These are phyloP conservation scores for Xerocomellus amylosporus DNA, from an alignment of 768 basidiomycete species.

Conservation along the genomic window DNA sequence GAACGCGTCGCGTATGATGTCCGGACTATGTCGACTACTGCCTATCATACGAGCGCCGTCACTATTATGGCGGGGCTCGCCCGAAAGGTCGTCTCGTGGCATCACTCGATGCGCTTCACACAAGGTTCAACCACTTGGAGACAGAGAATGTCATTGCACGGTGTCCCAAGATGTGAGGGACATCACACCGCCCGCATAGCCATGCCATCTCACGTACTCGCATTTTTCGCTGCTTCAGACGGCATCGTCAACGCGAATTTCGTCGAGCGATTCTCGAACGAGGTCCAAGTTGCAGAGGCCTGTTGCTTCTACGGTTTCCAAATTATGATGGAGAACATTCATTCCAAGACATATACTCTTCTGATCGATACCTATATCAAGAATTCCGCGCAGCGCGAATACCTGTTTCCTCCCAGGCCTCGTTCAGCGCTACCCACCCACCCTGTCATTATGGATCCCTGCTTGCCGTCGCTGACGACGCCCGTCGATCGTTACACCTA, in stretches of 20 bases:
- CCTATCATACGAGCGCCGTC: slow-evolving; percentile 86
- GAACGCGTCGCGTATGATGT: slow-evolving; percentile 66
- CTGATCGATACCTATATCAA: slow-evolving; percentile 96
- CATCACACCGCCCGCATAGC: slow-evolving; percentile 12
- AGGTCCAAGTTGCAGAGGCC: slow-evolving; percentile 90
- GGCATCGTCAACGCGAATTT: no score
- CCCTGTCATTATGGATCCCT: no score
- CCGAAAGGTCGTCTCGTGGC: slow-evolving; percentile 56
- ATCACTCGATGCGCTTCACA: slow-evolving; percentile 61
- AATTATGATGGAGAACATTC: slow-evolving; percentile 98
- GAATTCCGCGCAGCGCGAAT: no score
- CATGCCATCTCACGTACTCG: slow-evolving; percentile 48
- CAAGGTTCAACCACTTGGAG: slow-evolving; percentile 70
- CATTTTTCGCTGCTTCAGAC: no score
- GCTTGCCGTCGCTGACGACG: no score
- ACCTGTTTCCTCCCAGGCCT: no score
- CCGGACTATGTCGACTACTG: slow-evolving; percentile 76
- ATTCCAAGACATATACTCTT: slow-evolving; percentile 81
- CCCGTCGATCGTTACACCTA: no score
- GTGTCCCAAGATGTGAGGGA: slow-evolving; percentile 47
- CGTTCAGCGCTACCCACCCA: no score
- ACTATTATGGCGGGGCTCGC: slow-evolving; percentile 82
- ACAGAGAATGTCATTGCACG: slow-evolving; percentile 80
- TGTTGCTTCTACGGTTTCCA: slow-evolving; percentile 98
- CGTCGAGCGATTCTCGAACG: no score